Base-by-base conservation (phyloP, 78 protist genomes). In the Isochrysis galbana region DNA sequence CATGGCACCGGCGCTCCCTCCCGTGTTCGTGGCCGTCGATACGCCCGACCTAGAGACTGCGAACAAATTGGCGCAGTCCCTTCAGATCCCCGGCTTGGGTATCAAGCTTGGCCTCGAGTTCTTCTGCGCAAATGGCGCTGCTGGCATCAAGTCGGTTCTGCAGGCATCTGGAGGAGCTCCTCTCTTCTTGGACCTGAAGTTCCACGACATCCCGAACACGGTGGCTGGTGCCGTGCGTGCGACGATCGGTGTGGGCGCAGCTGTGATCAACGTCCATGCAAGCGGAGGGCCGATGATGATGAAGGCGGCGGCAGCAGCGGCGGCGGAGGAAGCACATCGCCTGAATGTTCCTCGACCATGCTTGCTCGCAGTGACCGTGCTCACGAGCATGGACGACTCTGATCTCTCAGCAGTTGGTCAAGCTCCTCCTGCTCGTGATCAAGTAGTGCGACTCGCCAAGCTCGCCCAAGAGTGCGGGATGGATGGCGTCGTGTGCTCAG, bases 401-500 rank as follows among this genome's bases (percentile, higher is more conserved):
- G 88, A 80, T 38, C 38, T 80, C 29, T 22, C 0, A 5, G 88
- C 88, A 25, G 88, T 80, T 17, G 88, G 88, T 34, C 55, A 44
- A 38, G 22, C 23, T 1, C 23, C 54, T n/a, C 47, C 88, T 7
- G 88, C 26, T 11, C 44, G 14, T 5, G 88, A 41, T 34, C 88
- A 80, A 54, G 88, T 80, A 7, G 88, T 80, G 10, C 88, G 88
- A 5, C 88, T 80, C 34, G 88, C 88, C 32, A 2, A 25, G 55
- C 88, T 80, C 55, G 88, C 88, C 21, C 3, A 80, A 41, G 7
- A 38, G 36, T 39, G 55, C 55, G 88, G 88, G 38, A 22, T 80
- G 34, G 88, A 80, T 41, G 88, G 88, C 32, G 88, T 80, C 39
- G 88, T 80, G 14, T 80, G 88, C 88, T 80, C 88, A 10, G 88